Conservation (phyloP, 345 rosid species). For the Excoecaria cochinchinensis region DNA sequence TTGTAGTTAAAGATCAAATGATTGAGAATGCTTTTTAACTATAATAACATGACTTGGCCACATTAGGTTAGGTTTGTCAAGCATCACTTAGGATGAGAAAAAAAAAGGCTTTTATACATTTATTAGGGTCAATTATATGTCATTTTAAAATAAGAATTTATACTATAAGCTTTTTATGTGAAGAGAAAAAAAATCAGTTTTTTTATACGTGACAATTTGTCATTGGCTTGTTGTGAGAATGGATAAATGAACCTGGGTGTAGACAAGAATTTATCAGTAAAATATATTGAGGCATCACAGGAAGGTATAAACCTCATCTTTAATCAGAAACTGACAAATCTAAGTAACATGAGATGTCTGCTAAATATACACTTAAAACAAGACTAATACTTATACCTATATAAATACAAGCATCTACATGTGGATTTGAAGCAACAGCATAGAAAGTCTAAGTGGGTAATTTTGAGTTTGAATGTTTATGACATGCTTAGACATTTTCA, state of each 20-base stretch:
- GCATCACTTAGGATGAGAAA: too few relatives aligned
- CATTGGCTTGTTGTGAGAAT: too few relatives aligned
- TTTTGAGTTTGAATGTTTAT: conserved; percentile 18
- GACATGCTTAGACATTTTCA: conserved; percentile 48
- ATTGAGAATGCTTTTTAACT: too few relatives aligned
- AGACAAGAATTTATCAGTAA: background rate
- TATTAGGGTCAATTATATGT: background rate
- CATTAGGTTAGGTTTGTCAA: too few relatives aligned
- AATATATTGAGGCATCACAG: background rate
- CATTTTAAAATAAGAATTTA: too few relatives aligned
- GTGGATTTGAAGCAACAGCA: conserved; percentile 27
- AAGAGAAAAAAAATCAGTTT: too few relatives aligned
- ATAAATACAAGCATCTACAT: conserved; percentile 38
- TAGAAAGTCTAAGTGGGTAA: background rate
- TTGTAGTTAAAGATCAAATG: too few relatives aligned
- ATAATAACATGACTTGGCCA: too few relatives aligned
- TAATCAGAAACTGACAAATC: conserved; percentile 47
- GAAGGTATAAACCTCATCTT: conserved; percentile 9
- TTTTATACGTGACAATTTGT: too few relatives aligned
- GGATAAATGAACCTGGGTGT: too few relatives aligned
- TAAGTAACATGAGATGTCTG: conserved; percentile 62
- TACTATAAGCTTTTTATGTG: too few relatives aligned
- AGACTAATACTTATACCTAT: conserved; percentile 28
- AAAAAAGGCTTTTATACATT: background rate
- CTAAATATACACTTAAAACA: conserved; percentile 26